Base-by-base conservation (phyloP, 352 stramenopile genomes). In the Pythium plurisporium region DNA sequence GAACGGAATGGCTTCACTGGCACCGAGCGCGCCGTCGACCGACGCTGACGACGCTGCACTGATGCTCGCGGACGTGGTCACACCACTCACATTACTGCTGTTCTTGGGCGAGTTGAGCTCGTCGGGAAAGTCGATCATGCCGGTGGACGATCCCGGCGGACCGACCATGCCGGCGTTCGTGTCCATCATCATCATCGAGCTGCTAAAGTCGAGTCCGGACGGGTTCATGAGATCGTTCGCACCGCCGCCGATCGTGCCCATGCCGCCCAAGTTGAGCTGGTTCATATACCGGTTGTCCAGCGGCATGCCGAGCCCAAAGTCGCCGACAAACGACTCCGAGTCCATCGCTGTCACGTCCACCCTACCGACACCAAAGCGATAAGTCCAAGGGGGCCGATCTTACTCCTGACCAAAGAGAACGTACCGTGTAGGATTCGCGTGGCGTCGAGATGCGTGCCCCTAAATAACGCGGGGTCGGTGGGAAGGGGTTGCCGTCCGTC, bases 101-200 rank as follows among this genome's bases (percentile, higher is more conserved):
- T 55, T 71, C 53, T 72, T 82, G 25, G 83, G 79, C 37, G 84
- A 89, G 48, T 94, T 90, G n/a, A 94, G 71, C 46, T 94, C 85
- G 31, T 91, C 85, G 0, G 85, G 85, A 55, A 94, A 93, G 50
- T 93, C 85, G 31, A 94, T 92, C 59, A 92, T 84, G 4, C 75
- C 84, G 5, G 72, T 72, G 10, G 63, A 65, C 20, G 63, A 70
- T 22, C 63, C 63, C 1, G 63, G 53, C n/a, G 62, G 52, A 17
- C 62, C 62, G 33, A 66, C 27, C 30, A 57, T 10, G 12, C 44
- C 52, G 33, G 52, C 19, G 56, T 55, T 64, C 11, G 62, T 40
- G 30, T 64, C 57, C 63, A 70, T 79, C 79, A 91, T 89, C 67
- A 89, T 75, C 76, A 88, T 80, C 42, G 70, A 65, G 50, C 61